Evolutionary conservation across 1,139 yeast species (phyloP).

Genomic region (Lodderomyces orthopsilosis): DNA sequence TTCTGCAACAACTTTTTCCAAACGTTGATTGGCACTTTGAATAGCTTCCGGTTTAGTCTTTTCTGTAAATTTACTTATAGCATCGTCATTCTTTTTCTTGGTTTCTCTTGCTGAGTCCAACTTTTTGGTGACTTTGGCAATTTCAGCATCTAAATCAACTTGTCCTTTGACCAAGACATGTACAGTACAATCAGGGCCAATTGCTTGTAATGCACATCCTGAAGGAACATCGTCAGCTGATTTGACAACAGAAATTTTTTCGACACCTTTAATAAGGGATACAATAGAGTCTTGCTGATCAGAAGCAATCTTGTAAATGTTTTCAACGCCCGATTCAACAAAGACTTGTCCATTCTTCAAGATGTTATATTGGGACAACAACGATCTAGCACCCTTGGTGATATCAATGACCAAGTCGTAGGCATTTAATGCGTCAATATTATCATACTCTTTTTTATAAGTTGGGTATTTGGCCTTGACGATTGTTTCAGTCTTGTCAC

Average conservation of each 20-base stretch:
- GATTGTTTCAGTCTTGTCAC: slow-evolving; percentile 70
- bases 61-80: slow-evolving; percentile 70
- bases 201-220: slow-evolving; percentile 86
- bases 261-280: slow-evolving; percentile 88
- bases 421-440: slow-evolving; percentile 62
- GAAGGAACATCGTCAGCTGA: slow-evolving; percentile 60
- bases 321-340: slow-evolving; percentile 62
- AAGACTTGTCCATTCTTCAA: slow-evolving; percentile 83
- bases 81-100: slow-evolving; percentile 36
- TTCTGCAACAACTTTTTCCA: slow-evolving; percentile 77
- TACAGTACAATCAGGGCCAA: slow-evolving; percentile 77
- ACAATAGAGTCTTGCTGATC: slow-evolving; percentile 82
- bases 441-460: slow-evolving; percentile 57
- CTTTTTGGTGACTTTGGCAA: slow-evolving; percentile 76
- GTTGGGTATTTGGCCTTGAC: slow-evolving; percentile 78
- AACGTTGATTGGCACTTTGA: slow-evolving; percentile 67
- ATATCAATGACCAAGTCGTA: slow-evolving; percentile 83
- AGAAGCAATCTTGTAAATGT: slow-evolving; percentile 50
- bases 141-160: slow-evolving; percentile 88
- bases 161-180: slow-evolving; percentile 93
- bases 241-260: slow-evolving; percentile 61
- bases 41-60: slow-evolving; percentile 84
- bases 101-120: slow-evolving; percentile 59
- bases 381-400: slow-evolving; percentile 89
- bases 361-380: slow-evolving; percentile 85